Conservation (phyloP, 495 filamentous ascomycete genomes). For the Cercophora sp. region DNA sequence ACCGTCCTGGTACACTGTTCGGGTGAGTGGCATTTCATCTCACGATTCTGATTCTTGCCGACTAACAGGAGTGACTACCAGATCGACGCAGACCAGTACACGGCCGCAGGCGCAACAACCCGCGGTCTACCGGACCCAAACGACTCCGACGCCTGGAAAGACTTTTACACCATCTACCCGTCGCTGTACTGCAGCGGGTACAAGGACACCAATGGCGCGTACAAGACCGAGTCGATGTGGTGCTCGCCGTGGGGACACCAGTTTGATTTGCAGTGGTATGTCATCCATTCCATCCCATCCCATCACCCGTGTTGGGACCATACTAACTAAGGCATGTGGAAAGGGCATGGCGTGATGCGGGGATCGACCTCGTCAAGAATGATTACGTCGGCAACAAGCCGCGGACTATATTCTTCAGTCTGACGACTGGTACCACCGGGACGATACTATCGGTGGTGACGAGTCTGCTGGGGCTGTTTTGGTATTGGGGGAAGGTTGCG, state of each 20-base stretch:
- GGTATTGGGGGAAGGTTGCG: not conserved
- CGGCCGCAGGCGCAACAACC: not conserved
- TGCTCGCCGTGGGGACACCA: constrained; percentile 12
- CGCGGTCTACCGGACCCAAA: constrained; percentile 9
- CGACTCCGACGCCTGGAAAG: constrained; percentile 7
- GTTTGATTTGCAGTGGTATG: constrained; percentile 11
- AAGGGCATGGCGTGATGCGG: constrained; percentile 10
- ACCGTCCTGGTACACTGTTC: too few relatives aligned
- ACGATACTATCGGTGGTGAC: not conserved
- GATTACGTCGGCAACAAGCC: constrained; percentile 6
- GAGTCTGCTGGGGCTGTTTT: not conserved
- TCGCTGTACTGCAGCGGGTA: constrained; percentile 12
- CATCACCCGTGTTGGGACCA: too few relatives aligned
- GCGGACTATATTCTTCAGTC: constrained; percentile 1
- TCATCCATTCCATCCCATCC: too few relatives aligned
- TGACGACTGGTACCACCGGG: not conserved
- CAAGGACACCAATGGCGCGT: not conserved
- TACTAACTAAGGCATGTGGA: too few relatives aligned
- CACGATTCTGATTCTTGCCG: too few relatives aligned
- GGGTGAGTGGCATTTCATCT: too few relatives aligned
- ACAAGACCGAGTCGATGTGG: constrained; percentile 6
- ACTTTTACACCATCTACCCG: constrained; percentile 12
- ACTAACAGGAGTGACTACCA: not conserved
- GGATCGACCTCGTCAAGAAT: constrained; percentile 3
- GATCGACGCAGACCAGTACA: constrained; percentile 9